Evolutionary conservation across 257 asterid genomes (phyloP).

Genomic region (Solanum bulbocastanum): DNA sequence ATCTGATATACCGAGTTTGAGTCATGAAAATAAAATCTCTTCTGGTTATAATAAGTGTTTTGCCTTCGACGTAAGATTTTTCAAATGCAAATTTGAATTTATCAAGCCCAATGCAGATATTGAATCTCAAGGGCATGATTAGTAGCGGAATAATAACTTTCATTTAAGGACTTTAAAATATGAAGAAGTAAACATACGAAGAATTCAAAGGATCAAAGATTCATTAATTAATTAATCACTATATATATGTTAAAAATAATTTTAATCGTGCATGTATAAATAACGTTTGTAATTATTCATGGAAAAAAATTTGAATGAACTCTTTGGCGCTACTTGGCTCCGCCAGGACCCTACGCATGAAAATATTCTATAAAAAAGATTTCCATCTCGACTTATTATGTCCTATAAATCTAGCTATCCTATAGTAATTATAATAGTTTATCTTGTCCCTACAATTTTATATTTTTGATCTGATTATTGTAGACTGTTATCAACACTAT

Average conservation of each 20-base stretch:
- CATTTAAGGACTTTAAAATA: too few species aligned
- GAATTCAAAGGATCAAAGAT: not conserved
- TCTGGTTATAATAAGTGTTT: too few species aligned
- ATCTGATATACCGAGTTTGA: too few species aligned
- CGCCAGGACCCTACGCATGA: not conserved
- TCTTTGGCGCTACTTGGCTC: not conserved
- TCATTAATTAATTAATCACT: too few species aligned
- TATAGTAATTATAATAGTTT: not conserved
- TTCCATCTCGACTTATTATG: not conserved
- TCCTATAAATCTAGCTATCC: not conserved
- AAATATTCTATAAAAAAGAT: not conserved
- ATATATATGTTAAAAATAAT: too few species aligned
- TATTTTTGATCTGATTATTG: not conserved
- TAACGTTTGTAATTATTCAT: too few species aligned
- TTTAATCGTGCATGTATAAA: too few species aligned
- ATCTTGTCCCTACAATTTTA: not conserved
- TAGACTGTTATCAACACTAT: not conserved
- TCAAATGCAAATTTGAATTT: not conserved
- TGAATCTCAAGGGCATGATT: not conserved
- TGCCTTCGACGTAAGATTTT: too few species aligned
- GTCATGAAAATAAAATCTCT: too few species aligned
- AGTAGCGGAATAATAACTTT: too few species aligned
- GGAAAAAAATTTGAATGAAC: rapidly evolving
- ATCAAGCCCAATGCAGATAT: not conserved
- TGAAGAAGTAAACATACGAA: too few species aligned